These are phyloP conservation scores for Metschnikowia picachoensis DNA, from an alignment of 805 yeast species.

Conservation along the genomic window DNA sequence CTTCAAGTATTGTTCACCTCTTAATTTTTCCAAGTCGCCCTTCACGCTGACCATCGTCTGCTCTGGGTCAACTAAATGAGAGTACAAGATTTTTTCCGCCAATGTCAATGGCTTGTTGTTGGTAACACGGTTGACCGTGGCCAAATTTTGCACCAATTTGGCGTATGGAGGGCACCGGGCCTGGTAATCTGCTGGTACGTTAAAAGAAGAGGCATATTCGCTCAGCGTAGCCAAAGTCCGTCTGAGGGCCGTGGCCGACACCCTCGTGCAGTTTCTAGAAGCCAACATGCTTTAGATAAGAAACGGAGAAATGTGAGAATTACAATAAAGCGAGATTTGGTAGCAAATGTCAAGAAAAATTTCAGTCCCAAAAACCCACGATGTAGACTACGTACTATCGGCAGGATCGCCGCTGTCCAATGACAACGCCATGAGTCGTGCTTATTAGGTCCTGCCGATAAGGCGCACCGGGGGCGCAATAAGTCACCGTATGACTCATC, in stretches of 20 bases:
- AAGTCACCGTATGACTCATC: conserved; percentile 7
- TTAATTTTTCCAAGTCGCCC: conserved; percentile 48
- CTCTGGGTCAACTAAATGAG: conserved; percentile 87
- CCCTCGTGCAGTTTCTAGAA: conserved; percentile 10
- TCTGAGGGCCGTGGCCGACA: conserved; percentile 8
- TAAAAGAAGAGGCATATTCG: conserved; percentile 19
- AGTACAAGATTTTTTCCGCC: conserved; percentile 91
- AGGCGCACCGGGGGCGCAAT: conserved; percentile 7
- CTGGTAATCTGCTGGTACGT: conserved; percentile 56
- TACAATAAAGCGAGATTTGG: neutral
- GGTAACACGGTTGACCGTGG: conserved; percentile 60
- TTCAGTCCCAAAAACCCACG: neutral
- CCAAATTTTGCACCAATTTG: conserved; percentile 62
- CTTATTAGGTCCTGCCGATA: conserved; percentile 14
- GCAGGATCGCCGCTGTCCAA: conserved; percentile 11
- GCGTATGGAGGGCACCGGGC: conserved; percentile 87
- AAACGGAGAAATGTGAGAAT: neutral
- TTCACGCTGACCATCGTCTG: conserved; percentile 58
- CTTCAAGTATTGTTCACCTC: conserved; percentile 90
- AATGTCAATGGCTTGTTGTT: conserved; percentile 75
- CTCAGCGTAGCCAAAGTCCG: conserved; percentile 33
- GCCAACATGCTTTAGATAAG: conserved; percentile 15
- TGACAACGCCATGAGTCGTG: conserved; percentile 8
- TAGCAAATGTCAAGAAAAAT: neutral
- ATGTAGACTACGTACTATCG: neutral